phyloP scores from a whole-genome alignment of 768 basidiomycete genomes.

The Melanogaster broomeanus region DNA sequence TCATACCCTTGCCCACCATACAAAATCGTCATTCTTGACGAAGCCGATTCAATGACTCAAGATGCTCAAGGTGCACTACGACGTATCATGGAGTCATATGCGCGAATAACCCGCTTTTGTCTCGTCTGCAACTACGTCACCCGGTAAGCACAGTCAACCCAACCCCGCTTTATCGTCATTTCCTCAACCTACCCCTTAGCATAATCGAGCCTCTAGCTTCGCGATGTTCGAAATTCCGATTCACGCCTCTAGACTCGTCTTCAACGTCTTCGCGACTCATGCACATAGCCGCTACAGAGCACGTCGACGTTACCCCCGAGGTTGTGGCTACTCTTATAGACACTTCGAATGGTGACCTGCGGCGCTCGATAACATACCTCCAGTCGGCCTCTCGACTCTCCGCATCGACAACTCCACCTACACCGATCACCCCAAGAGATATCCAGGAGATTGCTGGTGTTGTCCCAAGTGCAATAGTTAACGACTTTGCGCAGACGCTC shows the following conservation, averaged over 20 bases:
- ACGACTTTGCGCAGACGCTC: constrained; percentile 65
- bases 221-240: constrained; percentile 99
- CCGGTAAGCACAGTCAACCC: constrained; percentile 61
- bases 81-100: constrained; percentile 99
- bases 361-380: constrained; percentile 95
- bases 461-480: constrained; percentile 75
- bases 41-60: constrained; percentile 99
- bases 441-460: constrained; percentile 98
- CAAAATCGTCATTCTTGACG: constrained; percentile 98
- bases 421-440: constrained; percentile 70
- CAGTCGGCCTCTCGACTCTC: constrained; percentile 94
- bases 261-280: constrained; percentile 76
- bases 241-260: constrained; percentile 82
- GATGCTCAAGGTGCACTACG: constrained; percentile 96
- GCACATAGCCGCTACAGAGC: constrained; percentile 79
- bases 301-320: constrained; percentile 53
- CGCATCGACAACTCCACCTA: constrained; percentile 68
- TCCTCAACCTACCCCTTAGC: constrained; percentile 41
- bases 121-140: constrained; percentile 99
- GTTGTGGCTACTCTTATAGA: constrained; percentile 75
- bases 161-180: not conserved
- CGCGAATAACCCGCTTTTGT: constrained; percentile 95
- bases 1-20: constrained; percentile 95
- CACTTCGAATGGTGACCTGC: constrained; percentile 88
- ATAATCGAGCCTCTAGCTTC: constrained; percentile 98